phyloP scores from a whole-genome alignment of 805 yeast genomes.

The Ogataea pini region DNA sequence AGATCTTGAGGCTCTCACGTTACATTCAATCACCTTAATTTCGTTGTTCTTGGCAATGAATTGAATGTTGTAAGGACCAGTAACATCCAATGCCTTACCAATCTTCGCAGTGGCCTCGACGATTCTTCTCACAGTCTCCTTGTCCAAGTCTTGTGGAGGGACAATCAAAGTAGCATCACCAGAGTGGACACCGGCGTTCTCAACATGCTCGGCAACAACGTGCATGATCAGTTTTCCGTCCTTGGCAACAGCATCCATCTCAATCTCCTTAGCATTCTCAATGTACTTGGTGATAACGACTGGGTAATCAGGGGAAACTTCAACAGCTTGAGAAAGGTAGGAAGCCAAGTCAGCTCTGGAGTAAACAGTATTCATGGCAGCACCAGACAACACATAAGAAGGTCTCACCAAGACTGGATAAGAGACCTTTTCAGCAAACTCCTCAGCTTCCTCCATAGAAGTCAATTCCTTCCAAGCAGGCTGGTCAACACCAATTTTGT shows the following conservation, averaged over 20 bases:
- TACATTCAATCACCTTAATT: conserved; percentile 97
- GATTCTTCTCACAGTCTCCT: conserved; percentile 87
- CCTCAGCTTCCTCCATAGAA: conserved; percentile 88
- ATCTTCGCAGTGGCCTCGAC: conserved; percentile 95
- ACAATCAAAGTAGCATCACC: conserved; percentile 98
- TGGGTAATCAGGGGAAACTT: conserved; percentile 96
- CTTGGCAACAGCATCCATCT: conserved; percentile 97
- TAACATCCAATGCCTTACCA: conserved; percentile 90
- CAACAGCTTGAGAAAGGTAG: conserved; percentile 90
- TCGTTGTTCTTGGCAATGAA: conserved; percentile 94
- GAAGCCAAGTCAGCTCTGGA: conserved; percentile 84
- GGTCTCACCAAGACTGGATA: conserved; percentile 98
- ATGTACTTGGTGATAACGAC: conserved; percentile 96
- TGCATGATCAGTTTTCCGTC: conserved; percentile 95
- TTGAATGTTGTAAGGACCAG: conserved; percentile 98
- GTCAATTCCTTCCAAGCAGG: conserved; percentile 99
- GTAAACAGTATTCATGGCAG: conserved; percentile 98
- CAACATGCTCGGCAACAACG: conserved; percentile 97
- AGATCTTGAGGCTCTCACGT: conserved; percentile 98
- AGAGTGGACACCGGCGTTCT: conserved; percentile 98
- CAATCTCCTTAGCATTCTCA: conserved; percentile 96
- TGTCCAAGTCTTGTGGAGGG: conserved; percentile 93
- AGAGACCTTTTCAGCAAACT: conserved; percentile 83
- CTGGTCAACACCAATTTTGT: conserved; percentile 94
- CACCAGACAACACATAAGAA: conserved; percentile 95